These are phyloP conservation scores for Calonectria pseudoreteaudii DNA, from an alignment of 2,329 filamentous ascomycete genomes.

Conservation along the genomic window DNA sequence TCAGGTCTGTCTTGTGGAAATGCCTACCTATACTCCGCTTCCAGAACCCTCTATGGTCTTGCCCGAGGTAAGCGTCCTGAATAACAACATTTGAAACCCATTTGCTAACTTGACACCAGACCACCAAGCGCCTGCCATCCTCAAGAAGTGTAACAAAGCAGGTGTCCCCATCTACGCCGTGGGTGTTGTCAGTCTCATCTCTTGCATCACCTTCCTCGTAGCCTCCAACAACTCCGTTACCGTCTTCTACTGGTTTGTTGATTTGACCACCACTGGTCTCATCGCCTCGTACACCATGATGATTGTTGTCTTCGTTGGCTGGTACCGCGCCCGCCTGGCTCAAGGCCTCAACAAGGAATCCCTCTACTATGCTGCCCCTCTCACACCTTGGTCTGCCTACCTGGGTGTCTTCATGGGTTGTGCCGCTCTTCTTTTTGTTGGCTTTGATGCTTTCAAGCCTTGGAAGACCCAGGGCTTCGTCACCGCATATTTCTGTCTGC, in stretches of 20 bases:
- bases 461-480: slow-evolving; percentile 62
- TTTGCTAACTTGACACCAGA: slow-evolving; percentile 39
- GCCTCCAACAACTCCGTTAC: slow-evolving; percentile 58
- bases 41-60: slow-evolving; percentile 60
- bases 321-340: slow-evolving; percentile 61
- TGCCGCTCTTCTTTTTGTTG: slow-evolving; percentile 65
- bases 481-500: slow-evolving; percentile 65
- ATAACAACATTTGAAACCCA: background rate
- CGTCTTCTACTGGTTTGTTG: slow-evolving; percentile 66
- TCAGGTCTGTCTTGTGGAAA: slow-evolving; percentile 57
- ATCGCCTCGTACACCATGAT: slow-evolving; percentile 67
- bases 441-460: slow-evolving; percentile 66
- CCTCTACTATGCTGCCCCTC: slow-evolving; percentile 62
- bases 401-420: slow-evolving; percentile 60
- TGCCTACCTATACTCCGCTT: slow-evolving; percentile 61
- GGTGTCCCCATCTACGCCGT: slow-evolving; percentile 71
- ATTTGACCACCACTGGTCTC: slow-evolving; percentile 65
- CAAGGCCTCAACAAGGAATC: slow-evolving; percentile 58
- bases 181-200: slow-evolving; percentile 58
- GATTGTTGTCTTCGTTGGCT: slow-evolving; percentile 55
- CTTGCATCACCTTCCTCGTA: slow-evolving; percentile 63
- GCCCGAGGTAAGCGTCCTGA: slow-evolving; percentile 45
- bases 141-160: slow-evolving; percentile 67
- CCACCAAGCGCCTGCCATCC: slow-evolving; percentile 59
- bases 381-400: slow-evolving; percentile 65